These are phyloP conservation scores for Trichosanthes cucumerina DNA, from an alignment of 306 rosid species.

Conservation along the genomic window DNA sequence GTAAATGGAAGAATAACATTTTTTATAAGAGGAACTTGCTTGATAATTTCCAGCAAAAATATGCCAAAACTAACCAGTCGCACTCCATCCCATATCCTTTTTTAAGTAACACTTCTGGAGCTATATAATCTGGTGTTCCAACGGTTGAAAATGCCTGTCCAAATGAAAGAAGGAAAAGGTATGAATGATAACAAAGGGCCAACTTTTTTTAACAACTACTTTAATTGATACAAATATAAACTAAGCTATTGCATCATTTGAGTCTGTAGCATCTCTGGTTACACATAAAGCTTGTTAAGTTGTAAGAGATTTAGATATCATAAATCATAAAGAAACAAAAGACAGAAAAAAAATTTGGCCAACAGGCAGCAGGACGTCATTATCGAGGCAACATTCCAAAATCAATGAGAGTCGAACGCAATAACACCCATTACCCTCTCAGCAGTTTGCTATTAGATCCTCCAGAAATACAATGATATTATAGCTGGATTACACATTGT, in stretches of 20 bases:
- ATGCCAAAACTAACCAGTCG: slow-evolving; percentile 66
- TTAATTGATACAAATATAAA: neutral
- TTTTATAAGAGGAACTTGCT: slow-evolving; percentile 10
- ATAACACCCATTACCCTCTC: neutral
- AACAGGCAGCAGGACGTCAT: neutral
- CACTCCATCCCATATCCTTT: slow-evolving; percentile 99
- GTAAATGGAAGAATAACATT: slow-evolving; percentile 9
- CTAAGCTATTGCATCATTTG: neutral
- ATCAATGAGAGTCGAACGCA: neutral
- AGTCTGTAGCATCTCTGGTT: neutral
- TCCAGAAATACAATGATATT: neutral
- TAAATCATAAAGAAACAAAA: neutral
- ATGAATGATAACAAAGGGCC: slow-evolving; percentile 19
- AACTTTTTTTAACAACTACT: neutral
- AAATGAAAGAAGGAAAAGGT: slow-evolving; percentile 17
- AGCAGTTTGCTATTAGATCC: neutral
- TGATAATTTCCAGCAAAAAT: neutral
- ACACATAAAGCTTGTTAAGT: neutral
- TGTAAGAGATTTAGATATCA: neutral
- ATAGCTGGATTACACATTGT: neutral
- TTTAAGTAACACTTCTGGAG: slow-evolving; percentile 91
- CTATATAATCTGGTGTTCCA: slow-evolving; percentile 98
- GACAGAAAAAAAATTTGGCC: neutral
- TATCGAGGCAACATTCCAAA: neutral
- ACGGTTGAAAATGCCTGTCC: slow-evolving; percentile 95